These are phyloP conservation scores for Pseudogymnoascus sp. DNA, from an alignment of 2,329 filamentous ascomycete genomes.

Conservation along the genomic window DNA sequence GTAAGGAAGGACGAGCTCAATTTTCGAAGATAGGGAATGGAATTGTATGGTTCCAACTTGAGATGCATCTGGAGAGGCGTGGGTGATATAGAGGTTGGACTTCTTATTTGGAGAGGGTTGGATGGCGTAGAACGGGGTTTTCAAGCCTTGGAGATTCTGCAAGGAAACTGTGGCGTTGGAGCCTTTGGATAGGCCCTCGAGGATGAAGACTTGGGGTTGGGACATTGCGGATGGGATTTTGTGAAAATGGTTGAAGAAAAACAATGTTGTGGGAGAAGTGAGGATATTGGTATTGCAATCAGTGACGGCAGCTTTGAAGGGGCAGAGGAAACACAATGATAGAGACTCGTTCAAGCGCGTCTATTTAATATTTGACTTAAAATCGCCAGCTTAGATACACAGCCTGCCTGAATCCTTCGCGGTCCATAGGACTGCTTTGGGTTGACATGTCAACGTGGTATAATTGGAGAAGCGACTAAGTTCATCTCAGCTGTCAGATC, in stretches of 20 bases:
- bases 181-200: neutral
- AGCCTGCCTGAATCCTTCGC: neutral
- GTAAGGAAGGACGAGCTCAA: neutral
- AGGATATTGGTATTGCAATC: neutral
- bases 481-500: neutral
- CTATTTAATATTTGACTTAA: neutral
- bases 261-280: neutral
- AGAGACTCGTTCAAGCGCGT: neutral
- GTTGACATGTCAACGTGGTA: neutral
- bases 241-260: neutral
- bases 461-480: neutral
- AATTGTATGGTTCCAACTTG: neutral
- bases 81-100: neutral
- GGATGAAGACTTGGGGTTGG: neutral
- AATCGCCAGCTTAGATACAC: neutral
- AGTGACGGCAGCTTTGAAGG: neutral
- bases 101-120: neutral
- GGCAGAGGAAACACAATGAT: neutral
- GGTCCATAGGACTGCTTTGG: neutral
- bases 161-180: neutral
- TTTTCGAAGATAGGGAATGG: neutral
- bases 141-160: neutral
- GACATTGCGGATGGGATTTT: neutral
- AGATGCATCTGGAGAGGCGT: neutral
- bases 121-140: neutral